Base-by-base conservation (phyloP, 2,329 filamentous ascomycete genomes). In the Botrytis porri region DNA sequence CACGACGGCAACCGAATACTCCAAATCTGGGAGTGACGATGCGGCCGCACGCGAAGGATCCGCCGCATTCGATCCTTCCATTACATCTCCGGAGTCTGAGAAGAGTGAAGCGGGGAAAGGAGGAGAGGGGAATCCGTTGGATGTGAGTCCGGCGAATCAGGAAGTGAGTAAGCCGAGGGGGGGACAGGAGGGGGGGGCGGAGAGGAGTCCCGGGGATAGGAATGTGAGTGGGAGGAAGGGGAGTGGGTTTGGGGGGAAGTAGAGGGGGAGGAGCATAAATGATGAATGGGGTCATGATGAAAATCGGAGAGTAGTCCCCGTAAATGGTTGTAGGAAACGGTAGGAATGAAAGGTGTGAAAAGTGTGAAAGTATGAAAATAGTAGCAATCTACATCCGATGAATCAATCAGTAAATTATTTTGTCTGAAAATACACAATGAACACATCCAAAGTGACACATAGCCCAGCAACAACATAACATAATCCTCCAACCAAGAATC, bases 1-100 rank as follows among this genome's bases (percentile, higher is more conserved):
- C 73, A 89, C 92, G 0, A 85, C 88, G 48, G 82, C 87, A 3
- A 88, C 86, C 71, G 93, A 97, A 80, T 88, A 90, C 82, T 88
- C 88, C 73, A 89, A 91, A 79, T 89, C 88, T 67, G 92, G 89
- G 5, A 88, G 88, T 0, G 93, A 90, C 63, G 85, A 88, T 61
- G 83, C 83, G 20, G 86, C 90, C 0, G 85, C 86, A 0, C 83
- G 86, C 43, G 84, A 87, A 73, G 80, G 84, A 5, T 85, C 90
- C 60, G 86, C 90, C 0, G 91, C 94, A 1, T 97, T 93, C 82
- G 86, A 93, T 80, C 88, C 90, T 10, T 48, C 22, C 1, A 72
- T 54, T 25, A 75, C 75, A 0, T 72, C 62, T 35, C 75, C 66
- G 22, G 75, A 94, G 79, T 79, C 82, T 35, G 88, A 89, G 82